Evolutionary conservation across 148 eudicot genomes (phyloP).

Genomic region (Chenopodium formosanum): DNA sequence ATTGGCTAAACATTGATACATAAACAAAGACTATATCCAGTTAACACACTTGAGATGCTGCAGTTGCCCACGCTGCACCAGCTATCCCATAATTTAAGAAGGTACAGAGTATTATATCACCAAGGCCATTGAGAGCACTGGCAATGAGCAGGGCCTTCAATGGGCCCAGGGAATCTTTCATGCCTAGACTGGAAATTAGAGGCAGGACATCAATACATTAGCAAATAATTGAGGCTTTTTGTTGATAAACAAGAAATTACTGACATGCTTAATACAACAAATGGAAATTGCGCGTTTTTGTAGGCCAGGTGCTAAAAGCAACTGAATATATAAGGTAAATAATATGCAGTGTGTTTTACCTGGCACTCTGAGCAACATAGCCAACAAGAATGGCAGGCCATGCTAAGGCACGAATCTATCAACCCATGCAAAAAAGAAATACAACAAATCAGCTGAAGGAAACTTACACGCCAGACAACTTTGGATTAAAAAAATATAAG

Average conservation of each 20-base stretch:
- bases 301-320: conserved; percentile 2
- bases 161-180: conserved; percentile 98
- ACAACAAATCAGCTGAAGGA: conserved; percentile 5
- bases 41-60: conserved; percentile 71
- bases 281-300: background rate
- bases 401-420: conserved; percentile 87
- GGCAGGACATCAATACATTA: conserved; percentile 12
- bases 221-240: background rate
- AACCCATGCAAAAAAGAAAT: conserved; percentile 13
- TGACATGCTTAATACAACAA: background rate
- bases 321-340: background rate
- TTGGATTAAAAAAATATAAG: background rate
- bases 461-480: background rate
- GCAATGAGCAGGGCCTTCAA: conserved; percentile 94
- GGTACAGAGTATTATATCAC: conserved; percentile 68
- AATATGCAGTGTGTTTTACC: conserved; percentile 36
- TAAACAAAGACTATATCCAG: background rate
- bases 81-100: conserved; percentile 77
- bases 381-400: conserved; percentile 97
- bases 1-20: background rate
- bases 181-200: conserved; percentile 66
- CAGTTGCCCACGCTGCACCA: conserved; percentile 99
- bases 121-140: conserved; percentile 68
- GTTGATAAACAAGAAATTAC: background rate
- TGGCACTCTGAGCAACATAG: conserved; percentile 96